Conservation (phyloP, 2,329 filamentous ascomycete genomes). For the Xylaria hypoxylon region DNA sequence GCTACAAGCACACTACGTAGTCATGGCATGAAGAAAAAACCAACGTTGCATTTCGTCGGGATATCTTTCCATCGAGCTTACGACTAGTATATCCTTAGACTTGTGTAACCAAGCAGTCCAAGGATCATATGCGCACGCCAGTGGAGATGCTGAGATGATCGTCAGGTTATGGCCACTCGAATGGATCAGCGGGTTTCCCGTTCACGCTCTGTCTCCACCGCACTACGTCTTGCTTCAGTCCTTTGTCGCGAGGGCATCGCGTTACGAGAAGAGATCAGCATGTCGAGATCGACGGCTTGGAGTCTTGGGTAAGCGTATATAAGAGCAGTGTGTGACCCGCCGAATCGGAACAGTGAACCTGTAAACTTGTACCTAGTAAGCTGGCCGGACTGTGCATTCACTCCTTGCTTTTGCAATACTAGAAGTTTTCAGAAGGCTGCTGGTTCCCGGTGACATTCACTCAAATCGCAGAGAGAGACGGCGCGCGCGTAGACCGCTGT, state of each 20-base stretch:
- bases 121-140: conserved; percentile 26
- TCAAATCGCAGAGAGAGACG: neutral
- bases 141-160: conserved; percentile 33
- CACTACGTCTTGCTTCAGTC: conserved; percentile 7
- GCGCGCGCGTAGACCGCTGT: conserved; percentile 12
- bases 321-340: conserved; percentile 23
- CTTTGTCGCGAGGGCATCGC: conserved; percentile 7
- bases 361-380: neutral
- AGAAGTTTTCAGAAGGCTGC: neutral
- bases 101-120: conserved; percentile 22
- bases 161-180: conserved; percentile 24
- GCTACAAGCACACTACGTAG: too few relatives aligned
- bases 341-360: neutral
- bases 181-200: conserved; percentile 30
- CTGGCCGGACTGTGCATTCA: conserved; percentile 11
- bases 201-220: conserved; percentile 33
- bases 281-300: neutral
- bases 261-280: conserved; percentile 26
- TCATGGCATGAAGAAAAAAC: neutral
- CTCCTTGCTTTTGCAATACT: neutral
- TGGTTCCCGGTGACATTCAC: neutral
- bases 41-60: neutral
- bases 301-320: conserved; percentile 20
- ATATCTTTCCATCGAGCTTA: conserved; percentile 1
- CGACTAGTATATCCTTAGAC: conserved; percentile 22